These are phyloP conservation scores for Ehretia macrophylla DNA, from an alignment of 257 asterid genomes.

Conservation along the genomic window DNA sequence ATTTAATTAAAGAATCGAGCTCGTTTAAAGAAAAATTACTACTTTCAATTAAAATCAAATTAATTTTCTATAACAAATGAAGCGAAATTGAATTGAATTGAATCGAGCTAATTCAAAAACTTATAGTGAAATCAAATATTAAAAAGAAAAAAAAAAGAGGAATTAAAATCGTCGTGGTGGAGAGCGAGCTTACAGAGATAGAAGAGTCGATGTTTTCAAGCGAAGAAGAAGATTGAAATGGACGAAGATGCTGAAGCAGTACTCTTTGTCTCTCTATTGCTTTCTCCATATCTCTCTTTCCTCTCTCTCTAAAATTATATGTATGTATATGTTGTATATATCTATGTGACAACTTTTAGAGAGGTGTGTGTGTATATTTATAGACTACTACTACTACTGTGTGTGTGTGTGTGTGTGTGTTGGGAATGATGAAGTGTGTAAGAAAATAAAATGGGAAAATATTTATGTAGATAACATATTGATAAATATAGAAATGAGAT, in stretches of 20 bases:
- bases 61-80: too few species aligned
- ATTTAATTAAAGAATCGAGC: too few species aligned
- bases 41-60: too few species aligned
- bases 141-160: too few species aligned
- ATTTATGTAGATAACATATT: neutral
- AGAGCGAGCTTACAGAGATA: slow-evolving; percentile 43
- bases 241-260: slow-evolving; percentile 78
- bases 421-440: neutral
- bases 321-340: too few species aligned
- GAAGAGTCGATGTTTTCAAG: slow-evolving; percentile 68
- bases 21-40: too few species aligned
- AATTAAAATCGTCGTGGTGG: neutral
- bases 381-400: too few species aligned
- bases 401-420: neutral
- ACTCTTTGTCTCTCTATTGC: slow-evolving; percentile 75
- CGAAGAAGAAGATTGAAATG: slow-evolving; percentile 71
- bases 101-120: too few species aligned
- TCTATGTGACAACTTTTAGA: neutral
- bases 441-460: neutral
- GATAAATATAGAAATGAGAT: too few species aligned
- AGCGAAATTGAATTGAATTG: too few species aligned
- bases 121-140: too few species aligned
- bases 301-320: slow-evolving; percentile 2
- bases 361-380: neutral
- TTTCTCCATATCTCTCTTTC: slow-evolving; percentile 52